Conservation (phyloP, 208 protist genomes). For the Leishmania tropica region DNA sequence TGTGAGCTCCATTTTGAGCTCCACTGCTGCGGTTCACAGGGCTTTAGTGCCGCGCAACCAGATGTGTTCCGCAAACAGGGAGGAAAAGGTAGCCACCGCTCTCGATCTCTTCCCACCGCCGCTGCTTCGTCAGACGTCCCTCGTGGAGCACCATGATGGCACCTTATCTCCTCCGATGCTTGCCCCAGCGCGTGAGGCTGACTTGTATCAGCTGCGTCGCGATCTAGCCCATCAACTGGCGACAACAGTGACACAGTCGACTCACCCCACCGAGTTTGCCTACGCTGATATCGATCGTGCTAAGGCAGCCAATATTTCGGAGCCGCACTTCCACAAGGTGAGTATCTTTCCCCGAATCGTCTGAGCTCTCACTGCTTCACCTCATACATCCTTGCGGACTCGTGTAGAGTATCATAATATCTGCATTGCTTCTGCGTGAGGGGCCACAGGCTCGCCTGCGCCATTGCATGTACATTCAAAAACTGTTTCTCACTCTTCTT, state of each 20-base stretch:
- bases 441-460: neutral
- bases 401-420: neutral
- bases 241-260: neutral
- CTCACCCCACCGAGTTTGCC: neutral
- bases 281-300: neutral
- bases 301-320: neutral
- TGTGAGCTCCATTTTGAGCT: neutral
- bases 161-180: neutral
- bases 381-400: neutral
- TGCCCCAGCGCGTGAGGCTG: neutral
- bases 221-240: neutral
- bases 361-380: neutral
- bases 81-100: neutral
- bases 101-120: neutral
- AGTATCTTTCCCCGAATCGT: neutral
- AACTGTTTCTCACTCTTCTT: neutral
- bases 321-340: neutral
- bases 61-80: neutral
- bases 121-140: neutral
- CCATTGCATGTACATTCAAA: neutral
- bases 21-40: neutral
- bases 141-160: neutral
- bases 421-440: neutral
- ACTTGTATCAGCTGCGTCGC: neutral
- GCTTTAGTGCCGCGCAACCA: no score